Evolutionary conservation across 140 eudicot genomes (phyloP), one percentile per base, ranked within the genome.

Genomic region (Cichorium intybus): DNA sequence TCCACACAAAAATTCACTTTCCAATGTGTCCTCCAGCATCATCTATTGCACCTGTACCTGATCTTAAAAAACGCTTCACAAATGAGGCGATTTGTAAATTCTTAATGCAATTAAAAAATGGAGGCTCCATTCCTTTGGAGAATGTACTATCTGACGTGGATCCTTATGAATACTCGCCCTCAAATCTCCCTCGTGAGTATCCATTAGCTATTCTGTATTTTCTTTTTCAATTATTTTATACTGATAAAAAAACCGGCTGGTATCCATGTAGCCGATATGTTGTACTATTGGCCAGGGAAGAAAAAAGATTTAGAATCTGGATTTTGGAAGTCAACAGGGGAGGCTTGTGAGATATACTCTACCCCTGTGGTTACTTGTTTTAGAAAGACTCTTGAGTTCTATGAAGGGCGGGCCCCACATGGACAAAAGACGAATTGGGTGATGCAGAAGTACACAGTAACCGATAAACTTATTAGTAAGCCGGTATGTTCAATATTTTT

Each of bases 371-470:
- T 84, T 20, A 77, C 31, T 69, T 93, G 97, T 77, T 79, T 87
- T 79, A 89, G 93, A 60, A 77, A 81, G 24, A 86, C 97, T 31
- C 78, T 77, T 24, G 80, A 77, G 35, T 89, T 68, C 59, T 72
- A 71, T 60, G 77, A 84, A 79, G 87, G 88, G 49, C 66, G 9
- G 35, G 50, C 76, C 24, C 75, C 79, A 62, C 17, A 55, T 29
- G 83, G 48, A 15, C 58, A 75, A 53, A 72, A 69, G 80, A 89
- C 95, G 47, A 77, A 77, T 47, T 89, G 93, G 92, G 61, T 86
- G 28, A 84, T 87, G 92, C 97, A 83, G 56, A 83, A 86, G 75
- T 89, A 81, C 72, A 60, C 67, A 37, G 62, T 84, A 51, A 85
- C 81, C 10, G 77, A 45, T 1, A 77, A 74, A 18, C 75, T 21